A percentile compares a stretch with the other conserved stretches of the same genome.
Conservation (phyloP, 2,329 filamentous ascomycete species). For the Fusarium napiforme region DNA sequence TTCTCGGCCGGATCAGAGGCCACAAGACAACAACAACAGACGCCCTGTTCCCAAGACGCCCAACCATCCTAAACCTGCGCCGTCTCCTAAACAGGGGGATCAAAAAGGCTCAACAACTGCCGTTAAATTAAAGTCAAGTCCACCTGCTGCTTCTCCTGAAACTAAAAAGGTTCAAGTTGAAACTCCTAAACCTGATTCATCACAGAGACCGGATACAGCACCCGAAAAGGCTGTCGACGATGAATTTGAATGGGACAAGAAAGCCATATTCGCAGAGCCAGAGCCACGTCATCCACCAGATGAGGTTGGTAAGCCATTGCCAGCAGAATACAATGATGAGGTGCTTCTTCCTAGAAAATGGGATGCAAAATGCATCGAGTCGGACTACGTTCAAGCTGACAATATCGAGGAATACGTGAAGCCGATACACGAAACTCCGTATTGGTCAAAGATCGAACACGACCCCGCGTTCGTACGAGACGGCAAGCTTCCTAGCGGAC, state of each 20-base stretch:
- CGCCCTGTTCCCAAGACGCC: constrained; percentile 13
- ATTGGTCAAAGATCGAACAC: constrained; percentile 54
- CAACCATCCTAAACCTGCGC: constrained; percentile 32
- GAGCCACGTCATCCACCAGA: constrained; percentile 53
- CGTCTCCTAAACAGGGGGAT: constrained; percentile 44
- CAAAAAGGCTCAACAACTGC: constrained; percentile 26
- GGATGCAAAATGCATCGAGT: constrained; percentile 56
- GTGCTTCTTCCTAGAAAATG: constrained; percentile 59
- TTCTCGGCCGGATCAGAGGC: constrained; percentile 42
- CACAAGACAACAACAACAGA: constrained; percentile 32
- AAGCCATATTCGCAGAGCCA: constrained; percentile 52
- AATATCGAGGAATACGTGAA: constrained; percentile 56
- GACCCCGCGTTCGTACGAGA: constrained; percentile 57
- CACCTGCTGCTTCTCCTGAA: constrained; percentile 11
- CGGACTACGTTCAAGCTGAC: constrained; percentile 56
- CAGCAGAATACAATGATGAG: constrained; percentile 55
- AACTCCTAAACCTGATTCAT: constrained; percentile 4
- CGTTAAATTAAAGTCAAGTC: constrained; percentile 12
- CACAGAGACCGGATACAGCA: constrained; percentile 14
- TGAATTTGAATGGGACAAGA: constrained; percentile 54
- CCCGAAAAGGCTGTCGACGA: constrained; percentile 37
- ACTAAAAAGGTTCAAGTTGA: constrained; percentile 16
- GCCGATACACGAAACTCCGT: constrained; percentile 53
- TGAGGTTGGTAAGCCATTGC: constrained; percentile 59
- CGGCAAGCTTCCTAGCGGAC: constrained; percentile 38